Percentiles rank a stretch among this genome's conserved stretches.
phyloP scores from a whole-genome alignment of 2,329 filamentous ascomycete genomes.

The Lasiodiplodia sp. region DNA sequence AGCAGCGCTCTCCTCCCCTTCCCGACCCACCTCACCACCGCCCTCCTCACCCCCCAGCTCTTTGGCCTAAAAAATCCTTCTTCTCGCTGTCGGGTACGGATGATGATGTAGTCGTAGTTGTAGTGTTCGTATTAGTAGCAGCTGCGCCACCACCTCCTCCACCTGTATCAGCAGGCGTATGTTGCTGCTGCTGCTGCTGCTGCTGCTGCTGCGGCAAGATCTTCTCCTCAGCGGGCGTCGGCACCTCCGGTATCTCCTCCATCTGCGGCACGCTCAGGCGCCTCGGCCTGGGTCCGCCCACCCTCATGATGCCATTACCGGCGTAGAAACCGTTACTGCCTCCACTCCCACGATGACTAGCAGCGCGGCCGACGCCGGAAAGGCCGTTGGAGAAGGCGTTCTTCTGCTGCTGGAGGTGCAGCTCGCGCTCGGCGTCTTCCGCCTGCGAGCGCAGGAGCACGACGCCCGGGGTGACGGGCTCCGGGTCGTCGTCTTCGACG shows the following conservation, averaged over 20 bases:
- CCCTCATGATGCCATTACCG: slow-evolving; percentile 9
- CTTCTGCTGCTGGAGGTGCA: slow-evolving; percentile 11
- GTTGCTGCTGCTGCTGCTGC: background rate
- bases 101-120: background rate
- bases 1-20: slow-evolving; percentile 5
- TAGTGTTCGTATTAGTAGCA: background rate
- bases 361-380: background rate
- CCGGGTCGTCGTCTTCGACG: slow-evolving; percentile 26
- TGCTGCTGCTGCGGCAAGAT: background rate
- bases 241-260: slow-evolving; percentile 20
- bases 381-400: background rate
- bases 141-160: background rate
- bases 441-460: slow-evolving; percentile 16
- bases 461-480: slow-evolving; percentile 13
- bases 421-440: slow-evolving; percentile 9
- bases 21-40: slow-evolving; percentile 5
- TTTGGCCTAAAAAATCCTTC: slow-evolving; percentile 26
- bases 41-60: slow-evolving; percentile 15
- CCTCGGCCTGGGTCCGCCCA: slow-evolving; percentile 3
- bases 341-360: background rate
- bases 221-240: slow-evolving; percentile 12
- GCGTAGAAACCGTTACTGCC: background rate
- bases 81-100: background rate
- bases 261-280: slow-evolving; percentile 5
- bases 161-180: background rate